Evolutionary conservation across 208 protist species (phyloP).

Genomic region (Endotrypanum monterogeii): DNA sequence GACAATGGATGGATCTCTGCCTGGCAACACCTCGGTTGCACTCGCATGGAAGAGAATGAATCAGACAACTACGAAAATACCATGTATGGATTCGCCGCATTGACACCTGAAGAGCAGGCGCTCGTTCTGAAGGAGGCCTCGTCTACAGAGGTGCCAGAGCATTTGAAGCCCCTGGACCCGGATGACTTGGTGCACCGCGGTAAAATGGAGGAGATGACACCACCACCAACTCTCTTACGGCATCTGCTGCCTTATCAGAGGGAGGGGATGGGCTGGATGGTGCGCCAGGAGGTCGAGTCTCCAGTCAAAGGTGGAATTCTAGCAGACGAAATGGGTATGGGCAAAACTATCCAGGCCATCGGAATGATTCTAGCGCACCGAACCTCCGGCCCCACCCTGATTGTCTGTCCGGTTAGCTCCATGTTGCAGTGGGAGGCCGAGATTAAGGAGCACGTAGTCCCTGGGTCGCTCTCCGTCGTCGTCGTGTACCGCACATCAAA

Average conservation of each 20-base stretch:
- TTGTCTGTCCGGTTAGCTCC: conserved; percentile 92
- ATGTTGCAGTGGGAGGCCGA: conserved; percentile 94
- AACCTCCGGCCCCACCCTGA: conserved; percentile 78
- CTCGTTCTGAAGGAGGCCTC: conserved; percentile 62
- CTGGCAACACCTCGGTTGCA: conserved; percentile 87
- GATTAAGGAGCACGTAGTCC: conserved; percentile 78
- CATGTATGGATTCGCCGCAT: conserved; percentile 54
- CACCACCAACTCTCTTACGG: conserved; percentile 57
- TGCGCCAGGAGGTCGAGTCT: conserved; percentile 64
- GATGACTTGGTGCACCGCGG: conserved; percentile 75
- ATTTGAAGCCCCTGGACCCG: conserved; percentile 81
- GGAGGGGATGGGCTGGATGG: conserved; percentile 88
- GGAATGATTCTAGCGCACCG: conserved; percentile 78
- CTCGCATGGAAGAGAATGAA: conserved; percentile 45
- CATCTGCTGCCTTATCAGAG: conserved; percentile 86
- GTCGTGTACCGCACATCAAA: conserved; percentile 72
- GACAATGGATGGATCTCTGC: conserved; percentile 90
- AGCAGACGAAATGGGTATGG: conserved; percentile 98
- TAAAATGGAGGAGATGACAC: conserved; percentile 48
- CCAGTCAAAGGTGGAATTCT: conserved; percentile 93
- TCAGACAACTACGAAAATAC: conserved; percentile 25
- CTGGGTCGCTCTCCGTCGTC: conserved; percentile 67
- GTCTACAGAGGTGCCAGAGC: conserved; percentile 49
- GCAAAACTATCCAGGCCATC: conserved; percentile 98
- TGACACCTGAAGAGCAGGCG: conserved; percentile 53